Base-by-base conservation (phyloP, 805 yeast genomes). In the Myxozyma sirexii region DNA sequence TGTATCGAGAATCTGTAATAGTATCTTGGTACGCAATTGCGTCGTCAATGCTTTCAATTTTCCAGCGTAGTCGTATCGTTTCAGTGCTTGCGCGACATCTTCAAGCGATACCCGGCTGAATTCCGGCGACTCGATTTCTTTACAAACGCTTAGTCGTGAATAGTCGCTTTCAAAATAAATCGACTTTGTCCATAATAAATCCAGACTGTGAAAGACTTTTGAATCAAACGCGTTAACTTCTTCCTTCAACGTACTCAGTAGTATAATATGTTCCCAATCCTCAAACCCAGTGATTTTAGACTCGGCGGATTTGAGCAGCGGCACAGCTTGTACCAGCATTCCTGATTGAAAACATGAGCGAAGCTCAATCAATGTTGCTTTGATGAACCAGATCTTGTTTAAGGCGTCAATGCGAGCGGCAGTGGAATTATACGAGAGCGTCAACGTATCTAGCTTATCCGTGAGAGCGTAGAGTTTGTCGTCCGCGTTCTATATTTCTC, bases 221-320 rank as follows among this genome's bases (percentile, higher is more conserved):
- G 66, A 19, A 50, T 50, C 47, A n/a, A 62, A 6, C 21, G 56
- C 27, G 37, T 52, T 60, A n/a, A 62, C 64, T 23, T 62, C 66
- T 39, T 59, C 66, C 10, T 62, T 59, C 17, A 62, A 38, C 6
- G 47, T 41, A 26, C 64, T 47, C 17, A 62, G 52, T 24, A 59
- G 17, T 23, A 48, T 35, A 10, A 59, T 42, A 26, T 47, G 54
- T 27, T 62, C 59, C 66, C 66, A 62, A 26, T 57, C 61, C n/a
- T 58, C 56, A 31, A 62, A 59, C 26, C 37, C 41, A 5, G 48
- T 49, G 13, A 62, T 59, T 15, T 60, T 58, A 19, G 27, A n/a
- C 37, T 62, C 66, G 19, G 62, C 64, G 4, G 61, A 54, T 24
- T 48, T 46, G 21, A 62, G 38, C 23, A 60, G 41, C 33, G 64